Evolutionary conservation across 495 filamentous ascomycete genomes (phyloP).

Genomic region (Neurospora cerealis): DNA sequence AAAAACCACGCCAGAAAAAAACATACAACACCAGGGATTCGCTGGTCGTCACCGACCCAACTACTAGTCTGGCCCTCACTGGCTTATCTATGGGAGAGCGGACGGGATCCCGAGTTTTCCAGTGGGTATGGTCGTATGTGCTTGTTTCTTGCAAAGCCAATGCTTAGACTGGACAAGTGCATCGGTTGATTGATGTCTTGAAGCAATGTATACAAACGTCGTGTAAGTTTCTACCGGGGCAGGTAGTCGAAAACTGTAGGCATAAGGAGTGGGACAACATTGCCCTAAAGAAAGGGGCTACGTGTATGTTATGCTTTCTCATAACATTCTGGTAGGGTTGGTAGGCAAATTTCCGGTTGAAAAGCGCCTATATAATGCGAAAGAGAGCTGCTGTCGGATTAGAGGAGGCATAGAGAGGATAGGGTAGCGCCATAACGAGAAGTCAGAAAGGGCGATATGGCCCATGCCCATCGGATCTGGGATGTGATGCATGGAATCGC

Average conservation of each 20-base stretch:
- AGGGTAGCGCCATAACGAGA: too few relatives aligned
- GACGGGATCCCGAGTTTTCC: constrained; percentile 40
- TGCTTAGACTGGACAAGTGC: too few relatives aligned
- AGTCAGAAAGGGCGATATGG: neutral
- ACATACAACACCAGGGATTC: constrained; percentile 21
- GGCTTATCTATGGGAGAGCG: constrained; percentile 39
- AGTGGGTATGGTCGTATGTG: constrained; percentile 37
- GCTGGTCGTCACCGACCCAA: constrained; percentile 39
- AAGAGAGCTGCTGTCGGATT: too few relatives aligned
- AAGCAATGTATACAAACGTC: too few relatives aligned
- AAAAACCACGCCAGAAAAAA: neutral
- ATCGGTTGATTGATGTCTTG: too few relatives aligned
- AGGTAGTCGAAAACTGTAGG: too few relatives aligned
- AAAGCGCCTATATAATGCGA: neutral
- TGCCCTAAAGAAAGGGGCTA: neutral
- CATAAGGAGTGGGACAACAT: neutral
- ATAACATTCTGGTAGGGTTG: neutral
- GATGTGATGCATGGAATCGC: neutral
- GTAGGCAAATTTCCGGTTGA: neutral
- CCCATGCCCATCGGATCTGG: neutral
- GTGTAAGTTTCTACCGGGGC: too few relatives aligned
- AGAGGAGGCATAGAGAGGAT: neutral
- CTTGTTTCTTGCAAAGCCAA: too few relatives aligned
- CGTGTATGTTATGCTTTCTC: neutral
- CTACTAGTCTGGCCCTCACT: constrained; percentile 28